Evolutionary conservation across 495 filamentous ascomycete genomes (phyloP).

Genomic region (Apodospora peruviana): DNA sequence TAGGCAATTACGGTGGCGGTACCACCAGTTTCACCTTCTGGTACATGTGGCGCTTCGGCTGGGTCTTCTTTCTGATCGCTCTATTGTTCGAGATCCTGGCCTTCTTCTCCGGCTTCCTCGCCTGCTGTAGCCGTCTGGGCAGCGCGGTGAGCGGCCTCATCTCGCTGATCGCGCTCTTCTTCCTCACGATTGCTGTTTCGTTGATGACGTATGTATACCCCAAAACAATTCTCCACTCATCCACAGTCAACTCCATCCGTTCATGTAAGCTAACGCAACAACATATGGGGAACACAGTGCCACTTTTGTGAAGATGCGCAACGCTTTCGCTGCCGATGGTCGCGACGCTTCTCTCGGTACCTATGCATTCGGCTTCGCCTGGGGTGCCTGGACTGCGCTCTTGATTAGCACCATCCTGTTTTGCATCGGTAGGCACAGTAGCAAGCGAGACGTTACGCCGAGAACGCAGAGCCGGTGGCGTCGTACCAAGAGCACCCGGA

Average conservation of each 20-base stretch:
- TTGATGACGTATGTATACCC: constrained; percentile 46
- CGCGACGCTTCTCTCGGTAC: constrained; percentile 57
- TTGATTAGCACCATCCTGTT: constrained; percentile 68
- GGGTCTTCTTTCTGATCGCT: constrained; percentile 69
- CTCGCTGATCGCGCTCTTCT: constrained; percentile 34
- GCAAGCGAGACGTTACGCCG: constrained; percentile 6
- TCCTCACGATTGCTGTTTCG: constrained; percentile 39
- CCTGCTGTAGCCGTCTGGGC: constrained; percentile 45
- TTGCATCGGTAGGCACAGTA: constrained; percentile 45
- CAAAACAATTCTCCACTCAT: constrained; percentile 2
- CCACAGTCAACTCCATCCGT: not conserved
- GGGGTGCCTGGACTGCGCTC: constrained; percentile 67
- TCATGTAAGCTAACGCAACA: not conserved
- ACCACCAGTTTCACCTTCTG: constrained; percentile 46
- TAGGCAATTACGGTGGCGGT: constrained; percentile 37
- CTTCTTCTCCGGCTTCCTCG: constrained; percentile 48
- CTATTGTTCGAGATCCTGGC: constrained; percentile 56
- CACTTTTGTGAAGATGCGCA: constrained; percentile 69
- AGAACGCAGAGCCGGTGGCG: constrained; percentile 15
- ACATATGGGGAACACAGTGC: too few relatives aligned
- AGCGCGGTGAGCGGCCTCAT: constrained; percentile 37
- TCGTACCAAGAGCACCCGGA: constrained; percentile 31
- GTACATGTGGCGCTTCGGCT: constrained; percentile 57
- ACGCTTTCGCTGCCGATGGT: constrained; percentile 56
- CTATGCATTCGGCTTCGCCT: constrained; percentile 81